Conservation (phyloP, 2,329 filamentous ascomycete species). For the Clarireedia hainanense region DNA sequence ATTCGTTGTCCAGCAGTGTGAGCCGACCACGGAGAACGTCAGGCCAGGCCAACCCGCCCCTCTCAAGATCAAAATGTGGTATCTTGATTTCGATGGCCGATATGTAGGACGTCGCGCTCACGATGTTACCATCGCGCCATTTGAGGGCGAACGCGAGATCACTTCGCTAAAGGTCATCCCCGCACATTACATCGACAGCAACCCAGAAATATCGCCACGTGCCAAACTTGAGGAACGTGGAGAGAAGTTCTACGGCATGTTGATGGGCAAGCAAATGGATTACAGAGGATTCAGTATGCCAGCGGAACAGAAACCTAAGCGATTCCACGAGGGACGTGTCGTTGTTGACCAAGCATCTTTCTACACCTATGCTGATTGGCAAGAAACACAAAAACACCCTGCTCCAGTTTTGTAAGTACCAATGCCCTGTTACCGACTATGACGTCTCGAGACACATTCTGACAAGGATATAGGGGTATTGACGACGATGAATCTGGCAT, state of each 20-base stretch:
- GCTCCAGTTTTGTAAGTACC: slow-evolving; percentile 10
- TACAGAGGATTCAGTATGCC: slow-evolving; percentile 20
- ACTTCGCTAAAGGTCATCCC: slow-evolving; percentile 25
- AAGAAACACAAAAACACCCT: slow-evolving; percentile 15
- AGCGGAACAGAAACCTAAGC: slow-evolving; percentile 17
- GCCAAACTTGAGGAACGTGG: slow-evolving; percentile 17
- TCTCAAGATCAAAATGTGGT: slow-evolving; percentile 23
- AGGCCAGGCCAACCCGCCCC: slow-evolving; percentile 14
- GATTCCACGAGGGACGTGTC: slow-evolving; percentile 17
- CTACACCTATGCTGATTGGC: slow-evolving; percentile 20
- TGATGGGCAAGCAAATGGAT: slow-evolving; percentile 20
- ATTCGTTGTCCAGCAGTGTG: slow-evolving; percentile 16
- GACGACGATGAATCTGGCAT: slow-evolving; percentile 18
- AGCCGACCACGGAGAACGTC: slow-evolving; percentile 1
- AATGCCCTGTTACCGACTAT: background rate
- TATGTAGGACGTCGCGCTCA: slow-evolving; percentile 20
- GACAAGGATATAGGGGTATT: slow-evolving; percentile 4
- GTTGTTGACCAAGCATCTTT: slow-evolving; percentile 17
- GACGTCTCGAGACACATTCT: background rate
- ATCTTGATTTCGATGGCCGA: slow-evolving; percentile 27
- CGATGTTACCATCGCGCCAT: slow-evolving; percentile 22
- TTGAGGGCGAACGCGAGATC: slow-evolving; percentile 25
- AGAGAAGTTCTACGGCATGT: slow-evolving; percentile 20
- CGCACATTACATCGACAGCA: slow-evolving; percentile 13
- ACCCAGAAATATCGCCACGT: slow-evolving; percentile 13